phyloP scores from a whole-genome alignment of 306 rosid genomes.

The Senna tora region DNA sequence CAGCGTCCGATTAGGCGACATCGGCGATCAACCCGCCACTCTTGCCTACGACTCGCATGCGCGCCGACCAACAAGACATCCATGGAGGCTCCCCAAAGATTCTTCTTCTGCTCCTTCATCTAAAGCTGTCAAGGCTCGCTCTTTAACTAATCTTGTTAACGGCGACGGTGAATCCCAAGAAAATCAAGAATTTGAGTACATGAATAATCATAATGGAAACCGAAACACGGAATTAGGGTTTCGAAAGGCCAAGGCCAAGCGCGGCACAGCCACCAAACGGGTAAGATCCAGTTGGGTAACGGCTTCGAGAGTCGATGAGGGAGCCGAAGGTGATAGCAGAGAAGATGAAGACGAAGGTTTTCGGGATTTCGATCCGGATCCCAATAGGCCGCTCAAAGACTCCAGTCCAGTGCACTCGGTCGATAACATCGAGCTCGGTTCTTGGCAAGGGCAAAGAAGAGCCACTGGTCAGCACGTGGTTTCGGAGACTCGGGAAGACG shows the following conservation, averaged over 20 bases:
- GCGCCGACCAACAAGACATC: slow-evolving; percentile 48
- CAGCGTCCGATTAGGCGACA: slow-evolving; percentile 77
- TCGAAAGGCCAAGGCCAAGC: slow-evolving; percentile 54
- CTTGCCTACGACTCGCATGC: slow-evolving; percentile 46
- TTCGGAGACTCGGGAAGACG: slow-evolving; percentile 48
- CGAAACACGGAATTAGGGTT: slow-evolving; percentile 45
- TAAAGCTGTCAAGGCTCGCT: slow-evolving; percentile 55
- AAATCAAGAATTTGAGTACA: slow-evolving; percentile 27
- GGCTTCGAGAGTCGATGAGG: slow-evolving; percentile 37
- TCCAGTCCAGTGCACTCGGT: slow-evolving; percentile 49
- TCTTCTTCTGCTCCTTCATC: slow-evolving; percentile 26
- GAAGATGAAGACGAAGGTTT: slow-evolving; percentile 50
- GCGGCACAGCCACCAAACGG: slow-evolving; percentile 55
- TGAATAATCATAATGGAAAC: slow-evolving; percentile 41
- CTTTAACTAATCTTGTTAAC: slow-evolving; percentile 51
- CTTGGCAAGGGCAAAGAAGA: slow-evolving; percentile 43
- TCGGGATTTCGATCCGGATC: slow-evolving; percentile 50
- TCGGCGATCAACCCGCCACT: slow-evolving; percentile 61
- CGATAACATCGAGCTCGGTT: slow-evolving; percentile 45
- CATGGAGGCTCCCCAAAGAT: slow-evolving; percentile 56
- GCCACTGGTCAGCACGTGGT: slow-evolving; percentile 43
- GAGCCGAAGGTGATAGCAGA: slow-evolving; percentile 31
- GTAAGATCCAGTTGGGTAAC: slow-evolving; percentile 50
- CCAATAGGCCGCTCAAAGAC: slow-evolving; percentile 43
- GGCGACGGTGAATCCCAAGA: slow-evolving; percentile 47